phyloP scores from a whole-genome alignment of 176 grass and related monocot genomes.

The Tuctoria greenei region DNA sequence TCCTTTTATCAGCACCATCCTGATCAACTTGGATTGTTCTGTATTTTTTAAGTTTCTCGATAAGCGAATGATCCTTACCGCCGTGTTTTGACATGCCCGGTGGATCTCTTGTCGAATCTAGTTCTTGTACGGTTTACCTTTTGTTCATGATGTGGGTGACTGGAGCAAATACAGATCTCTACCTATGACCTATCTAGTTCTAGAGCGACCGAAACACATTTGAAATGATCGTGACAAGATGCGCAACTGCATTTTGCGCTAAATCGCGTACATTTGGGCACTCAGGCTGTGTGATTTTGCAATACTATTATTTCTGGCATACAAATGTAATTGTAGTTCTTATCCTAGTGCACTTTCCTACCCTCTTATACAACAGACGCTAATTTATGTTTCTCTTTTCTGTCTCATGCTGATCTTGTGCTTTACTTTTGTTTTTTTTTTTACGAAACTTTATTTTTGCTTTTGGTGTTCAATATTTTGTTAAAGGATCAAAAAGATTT shows the following conservation, averaged over 20 bases:
- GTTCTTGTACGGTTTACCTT: background rate
- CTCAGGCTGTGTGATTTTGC: too few species aligned
- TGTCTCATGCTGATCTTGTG: background rate
- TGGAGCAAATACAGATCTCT: background rate
- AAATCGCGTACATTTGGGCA: background rate
- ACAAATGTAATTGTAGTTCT: too few species aligned
- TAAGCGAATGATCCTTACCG: background rate
- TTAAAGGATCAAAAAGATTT: too few species aligned
- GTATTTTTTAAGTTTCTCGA: too few species aligned
- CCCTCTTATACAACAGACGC: background rate
- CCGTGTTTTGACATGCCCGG: background rate
- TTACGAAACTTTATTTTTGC: background rate
- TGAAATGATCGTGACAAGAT: background rate
- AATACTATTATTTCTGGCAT: too few species aligned
- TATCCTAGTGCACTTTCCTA: background rate
- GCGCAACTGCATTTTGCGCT: background rate
- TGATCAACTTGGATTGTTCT: too few species aligned
- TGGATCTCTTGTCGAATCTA: background rate
- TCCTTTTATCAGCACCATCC: too few species aligned
- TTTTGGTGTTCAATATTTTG: background rate
- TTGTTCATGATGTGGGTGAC: background rate
- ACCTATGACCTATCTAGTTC: too few species aligned
- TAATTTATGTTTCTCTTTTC: background rate
- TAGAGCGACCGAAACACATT: background rate
- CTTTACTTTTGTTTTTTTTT: too few species aligned